phyloP scores from a whole-genome alignment of 2,329 filamentous ascomycete species.

The Fusarium hostae region DNA sequence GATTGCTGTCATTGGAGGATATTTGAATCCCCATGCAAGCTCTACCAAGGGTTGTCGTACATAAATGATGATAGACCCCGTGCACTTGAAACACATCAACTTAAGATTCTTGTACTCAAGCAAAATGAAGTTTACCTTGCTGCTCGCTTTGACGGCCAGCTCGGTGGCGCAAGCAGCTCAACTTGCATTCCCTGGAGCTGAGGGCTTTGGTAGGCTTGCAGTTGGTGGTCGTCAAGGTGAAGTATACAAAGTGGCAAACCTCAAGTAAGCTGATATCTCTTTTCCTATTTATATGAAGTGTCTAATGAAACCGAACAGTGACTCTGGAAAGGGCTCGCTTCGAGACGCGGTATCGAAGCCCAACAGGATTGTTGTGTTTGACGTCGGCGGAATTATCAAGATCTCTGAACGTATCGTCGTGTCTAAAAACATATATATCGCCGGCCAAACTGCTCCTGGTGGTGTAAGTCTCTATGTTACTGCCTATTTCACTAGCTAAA shows the following conservation, averaged over 20 bases:
- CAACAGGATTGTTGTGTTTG: conserved; percentile 59
- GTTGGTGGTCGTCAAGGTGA: conserved; percentile 50
- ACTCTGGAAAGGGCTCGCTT: conserved; percentile 52
- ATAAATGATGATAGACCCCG: conserved; percentile 3
- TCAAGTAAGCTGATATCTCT: conserved; percentile 41
- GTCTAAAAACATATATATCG: conserved; percentile 57
- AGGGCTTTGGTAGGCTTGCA: conserved; percentile 46
- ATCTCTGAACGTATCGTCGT: conserved; percentile 58
- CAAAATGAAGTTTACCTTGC: background rate
- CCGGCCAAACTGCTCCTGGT: conserved; percentile 61
- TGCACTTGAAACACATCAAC: background rate
- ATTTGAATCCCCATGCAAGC: background rate
- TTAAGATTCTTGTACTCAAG: background rate
- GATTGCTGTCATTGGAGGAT: conserved; percentile 5
- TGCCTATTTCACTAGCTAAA: background rate
- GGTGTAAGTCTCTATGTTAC: conserved; percentile 50
- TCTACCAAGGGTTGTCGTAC: background rate
- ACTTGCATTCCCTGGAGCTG: conserved; percentile 53
- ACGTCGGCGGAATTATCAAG: conserved; percentile 59
- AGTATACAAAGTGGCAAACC: conserved; percentile 52
- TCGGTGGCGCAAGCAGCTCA: conserved; percentile 14
- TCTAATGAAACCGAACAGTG: conserved; percentile 7
- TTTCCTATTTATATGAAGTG: background rate
- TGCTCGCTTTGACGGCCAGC: background rate
- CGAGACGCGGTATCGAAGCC: conserved; percentile 53